A percentile compares a stretch with the other conserved stretches of the same genome.
phyloP scores from a whole-genome alignment of 805 yeast genomes.

The Clavispora carvajalis region DNA sequence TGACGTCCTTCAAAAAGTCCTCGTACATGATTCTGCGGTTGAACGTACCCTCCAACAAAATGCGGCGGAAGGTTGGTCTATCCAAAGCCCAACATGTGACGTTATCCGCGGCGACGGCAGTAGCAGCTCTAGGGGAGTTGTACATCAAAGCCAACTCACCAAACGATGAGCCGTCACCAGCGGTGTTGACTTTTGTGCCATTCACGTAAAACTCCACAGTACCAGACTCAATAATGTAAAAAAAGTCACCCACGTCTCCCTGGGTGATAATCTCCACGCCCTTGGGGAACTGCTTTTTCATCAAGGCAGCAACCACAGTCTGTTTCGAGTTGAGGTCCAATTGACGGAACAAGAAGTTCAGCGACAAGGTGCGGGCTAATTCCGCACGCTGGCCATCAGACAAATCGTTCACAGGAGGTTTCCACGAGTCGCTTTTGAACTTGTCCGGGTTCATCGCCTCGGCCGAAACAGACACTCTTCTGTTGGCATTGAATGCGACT shows the following conservation, averaged over 20 bases:
- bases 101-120: constrained; percentile 68
- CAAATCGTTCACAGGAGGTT: constrained; percentile 63
- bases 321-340: constrained; percentile 72
- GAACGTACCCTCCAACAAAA: constrained; percentile 83
- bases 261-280: constrained; percentile 72
- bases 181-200: constrained; percentile 61
- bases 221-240: constrained; percentile 83
- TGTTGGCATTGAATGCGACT: constrained; percentile 62
- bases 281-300: constrained; percentile 57
- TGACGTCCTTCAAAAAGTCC: constrained; percentile 79
- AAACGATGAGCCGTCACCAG: constrained; percentile 86
- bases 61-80: constrained; percentile 86
- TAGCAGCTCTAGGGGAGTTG: constrained; percentile 96
- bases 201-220: constrained; percentile 75
- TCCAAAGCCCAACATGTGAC: constrained; percentile 83
- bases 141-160: constrained; percentile 98
- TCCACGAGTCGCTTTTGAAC: constrained; percentile 64
- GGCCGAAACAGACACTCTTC: constrained; percentile 88
- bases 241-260: constrained; percentile 93
- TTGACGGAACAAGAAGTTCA: constrained; percentile 80
- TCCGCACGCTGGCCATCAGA: constrained; percentile 59
- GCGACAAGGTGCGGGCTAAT: constrained; percentile 64
- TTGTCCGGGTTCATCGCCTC: constrained; percentile 78
- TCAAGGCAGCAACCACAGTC: constrained; percentile 78
- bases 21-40: constrained; percentile 89